Base-by-base conservation (phyloP, 1,284 basidiomycete genomes). In the Sporisorium scitamineum region DNA sequence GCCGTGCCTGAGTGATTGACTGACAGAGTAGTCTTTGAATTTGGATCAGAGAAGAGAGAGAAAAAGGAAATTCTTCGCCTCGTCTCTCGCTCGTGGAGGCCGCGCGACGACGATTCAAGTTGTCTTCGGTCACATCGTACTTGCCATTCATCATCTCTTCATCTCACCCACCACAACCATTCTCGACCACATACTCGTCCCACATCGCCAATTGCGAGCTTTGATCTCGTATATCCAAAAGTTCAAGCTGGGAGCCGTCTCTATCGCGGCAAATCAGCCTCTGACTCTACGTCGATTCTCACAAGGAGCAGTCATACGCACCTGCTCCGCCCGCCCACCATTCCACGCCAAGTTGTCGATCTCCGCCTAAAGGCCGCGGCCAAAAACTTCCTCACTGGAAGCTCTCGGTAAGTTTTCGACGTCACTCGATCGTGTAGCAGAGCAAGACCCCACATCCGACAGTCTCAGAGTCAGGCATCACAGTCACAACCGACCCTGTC, bases 381-480 rank as follows among this genome's bases (percentile, higher is more conserved):
- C 66, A 76, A 76, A 70, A 69, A 65, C 65, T 76, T 76, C 74
- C 61, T 72, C 55, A 76, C 74, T 45, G 74, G 66, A 65, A 74
- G 67, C 70, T 68, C 70, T 26, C 51, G 69, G 69, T 71, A 55
- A 32, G 69, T 65, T 9, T 41, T n/a, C 14, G 26, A 9, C 26
- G 45, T 29, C 16, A 16, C 11, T 14, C 10, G 24, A 27, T 45
- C 27, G 5, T 26, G 10, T 29, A 20, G 16, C 10, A 42, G 8
- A 9, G 42, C 24, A 14, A 26, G 37, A 39, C 37, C 18, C 37
- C 5, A 18, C 37, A n/a, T 11, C 8, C 18, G 37, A n/a, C 18
- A 39, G 37, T 42, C 3, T 10, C 29, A n/a, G 10, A 10, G 31
- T 29, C n/a, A 32, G 3, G 29, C 48, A 7, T 3, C 27, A 11